Base-by-base conservation (phyloP, 345 rosid genomes). In the Citropsis articulata region DNA sequence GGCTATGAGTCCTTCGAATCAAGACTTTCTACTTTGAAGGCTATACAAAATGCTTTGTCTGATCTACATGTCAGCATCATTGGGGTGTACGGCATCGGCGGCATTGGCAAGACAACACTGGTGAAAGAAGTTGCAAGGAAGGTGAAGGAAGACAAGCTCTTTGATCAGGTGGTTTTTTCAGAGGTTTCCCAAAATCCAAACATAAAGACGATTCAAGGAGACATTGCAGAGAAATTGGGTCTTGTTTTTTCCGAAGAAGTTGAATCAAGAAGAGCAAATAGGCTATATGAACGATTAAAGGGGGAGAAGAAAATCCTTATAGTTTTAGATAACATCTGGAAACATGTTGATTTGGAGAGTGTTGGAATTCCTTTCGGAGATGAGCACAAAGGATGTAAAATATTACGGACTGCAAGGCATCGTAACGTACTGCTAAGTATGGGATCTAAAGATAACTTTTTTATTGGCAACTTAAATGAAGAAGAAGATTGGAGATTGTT, bases 1-100 rank as follows among this genome's bases (percentile, higher is more conserved):
- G 66, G 53, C 6, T 82, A 53, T 13, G n/a, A 38, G 75, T 8
- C 68, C 31, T 63, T 82, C 31, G 73, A 79, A 24, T 82, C 85
- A 4, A 75, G 85, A 65, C 27, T 36, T 19, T 18, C 30, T 2
- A 33, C 38, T 30, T 0, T 82, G 69, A 48, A 57, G 38, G 21
- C 30, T 19, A 48, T 82, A 28, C 2, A 69, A 53, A 30, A 19
- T 28, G 75, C 79, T 3, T n/a, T 75, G 16, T 42, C 19, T 22
- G 67, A 69, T 30, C 65, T 59, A 35, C 75, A n/a, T 19, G 36
- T 78, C 14, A 31, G 24, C 25, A 31, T 57, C 22, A 72, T 81
- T 72, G 78, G n/a, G n/a, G n/a, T n/a, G n/a, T n/a, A n/a, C n/a
- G n/a, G n/a, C n/a, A n/a, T n/a, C n/a, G n/a, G n/a, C n/a, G n/a